phyloP scores from a whole-genome alignment of 139 green algal genomes.

The Tetradesmus obliquus region DNA sequence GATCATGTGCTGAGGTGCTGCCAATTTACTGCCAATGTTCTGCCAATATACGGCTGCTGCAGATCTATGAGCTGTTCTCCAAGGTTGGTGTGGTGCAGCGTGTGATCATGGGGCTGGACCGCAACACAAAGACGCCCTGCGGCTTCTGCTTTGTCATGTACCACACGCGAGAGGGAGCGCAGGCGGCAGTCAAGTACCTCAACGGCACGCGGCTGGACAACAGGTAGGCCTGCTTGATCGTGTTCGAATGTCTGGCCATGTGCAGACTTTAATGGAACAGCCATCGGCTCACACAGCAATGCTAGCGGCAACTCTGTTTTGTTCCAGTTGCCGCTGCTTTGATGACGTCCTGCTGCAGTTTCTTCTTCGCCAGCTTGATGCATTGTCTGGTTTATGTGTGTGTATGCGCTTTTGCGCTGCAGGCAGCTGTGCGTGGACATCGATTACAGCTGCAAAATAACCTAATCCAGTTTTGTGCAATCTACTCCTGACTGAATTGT shows the following conservation, averaged over 20 bases:
- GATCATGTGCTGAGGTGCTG: slow-evolving; percentile 76
- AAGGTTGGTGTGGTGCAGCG: slow-evolving; percentile 86
- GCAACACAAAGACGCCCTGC: slow-evolving; percentile 92
- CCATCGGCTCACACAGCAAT: no score
- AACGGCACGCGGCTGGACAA: slow-evolving; percentile 96
- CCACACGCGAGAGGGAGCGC: slow-evolving; percentile 71
- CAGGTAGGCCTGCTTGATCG: background rate
- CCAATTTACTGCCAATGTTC: no score
- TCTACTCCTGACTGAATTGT: background rate
- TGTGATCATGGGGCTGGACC: slow-evolving; percentile 98
- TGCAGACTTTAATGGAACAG: no score
- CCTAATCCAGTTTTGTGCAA: no score
- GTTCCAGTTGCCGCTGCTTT: no score
- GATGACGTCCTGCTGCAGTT: no score
- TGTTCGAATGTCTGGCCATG: no score
- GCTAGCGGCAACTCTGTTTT: no score
- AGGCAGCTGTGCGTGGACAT: slow-evolving; percentile 94
- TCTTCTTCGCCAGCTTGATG: no score
- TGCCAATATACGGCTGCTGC: background rate
- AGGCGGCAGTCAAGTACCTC: slow-evolving; percentile 89
- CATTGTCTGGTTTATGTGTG: background rate
- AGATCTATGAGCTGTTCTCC: slow-evolving; percentile 71
- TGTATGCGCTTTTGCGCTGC: slow-evolving; percentile 27
- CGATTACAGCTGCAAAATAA: slow-evolving; percentile 86
- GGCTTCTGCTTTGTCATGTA: slow-evolving; percentile 98